A percentile compares a stretch with the other conserved stretches of the same genome.
phyloP scores from a whole-genome alignment of 371 early-diverging fungal genomes.

The Apophysomyces variabilis region DNA sequence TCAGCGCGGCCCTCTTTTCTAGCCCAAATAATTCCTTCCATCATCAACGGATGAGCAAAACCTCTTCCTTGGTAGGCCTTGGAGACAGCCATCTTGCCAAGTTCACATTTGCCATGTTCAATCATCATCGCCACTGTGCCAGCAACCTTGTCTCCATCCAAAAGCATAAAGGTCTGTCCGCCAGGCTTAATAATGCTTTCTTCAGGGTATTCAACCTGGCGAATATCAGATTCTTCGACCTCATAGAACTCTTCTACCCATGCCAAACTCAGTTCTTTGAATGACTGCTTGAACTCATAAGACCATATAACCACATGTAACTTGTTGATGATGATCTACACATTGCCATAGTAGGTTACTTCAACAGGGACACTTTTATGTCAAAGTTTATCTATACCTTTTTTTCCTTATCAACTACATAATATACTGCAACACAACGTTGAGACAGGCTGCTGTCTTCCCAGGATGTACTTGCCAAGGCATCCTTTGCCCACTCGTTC shows the following conservation, averaged over 20 bases:
- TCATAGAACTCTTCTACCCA: constrained; percentile 23
- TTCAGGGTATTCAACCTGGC: constrained; percentile 23
- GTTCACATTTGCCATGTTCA: constrained; percentile 23
- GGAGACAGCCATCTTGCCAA: constrained; percentile 25
- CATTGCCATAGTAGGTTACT: neutral
- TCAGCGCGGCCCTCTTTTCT: constrained; percentile 11
- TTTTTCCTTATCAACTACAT: constrained; percentile 14
- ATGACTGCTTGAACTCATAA: constrained; percentile 18
- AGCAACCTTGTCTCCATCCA: constrained; percentile 11
- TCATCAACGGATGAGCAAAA: constrained; percentile 27
- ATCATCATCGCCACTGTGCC: constrained; percentile 29
- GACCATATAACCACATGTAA: constrained; percentile 20
- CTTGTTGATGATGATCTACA: constrained; percentile 7
- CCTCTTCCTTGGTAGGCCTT: constrained; percentile 27
- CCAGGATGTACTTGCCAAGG: constrained; percentile 10
- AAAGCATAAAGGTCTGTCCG: constrained; percentile 24
- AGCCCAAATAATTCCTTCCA: constrained; percentile 23
- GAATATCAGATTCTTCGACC: constrained; percentile 21
- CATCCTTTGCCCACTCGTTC: constrained; percentile 4
- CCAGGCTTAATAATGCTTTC: constrained; percentile 25
- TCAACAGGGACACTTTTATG: too few species aligned
- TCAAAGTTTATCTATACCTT: neutral
- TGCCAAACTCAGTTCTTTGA: constrained; percentile 21
- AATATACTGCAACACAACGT: constrained; percentile 22
- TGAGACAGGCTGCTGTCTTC: neutral